phyloP scores from a whole-genome alignment of 108 stramenopile species.

The Pinguiococcus pyrenoidosus region DNA sequence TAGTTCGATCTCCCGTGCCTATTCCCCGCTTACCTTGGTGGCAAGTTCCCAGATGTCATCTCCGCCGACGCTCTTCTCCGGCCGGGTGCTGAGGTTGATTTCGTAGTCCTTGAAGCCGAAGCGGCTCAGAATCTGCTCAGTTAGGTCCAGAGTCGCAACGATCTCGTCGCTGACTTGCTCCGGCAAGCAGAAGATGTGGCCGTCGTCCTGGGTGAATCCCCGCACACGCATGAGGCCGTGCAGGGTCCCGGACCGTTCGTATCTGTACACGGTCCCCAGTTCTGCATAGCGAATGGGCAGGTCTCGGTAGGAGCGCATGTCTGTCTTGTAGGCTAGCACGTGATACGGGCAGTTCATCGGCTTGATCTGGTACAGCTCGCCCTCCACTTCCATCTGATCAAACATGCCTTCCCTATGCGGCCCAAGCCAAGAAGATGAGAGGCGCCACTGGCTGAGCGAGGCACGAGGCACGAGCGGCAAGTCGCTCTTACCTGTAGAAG shows the following conservation, averaged over 20 bases:
- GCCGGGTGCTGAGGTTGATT: slow-evolving; percentile 84
- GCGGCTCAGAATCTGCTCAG: slow-evolving; percentile 63
- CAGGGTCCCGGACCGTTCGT: slow-evolving; percentile 83
- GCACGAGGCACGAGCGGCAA: too few species aligned
- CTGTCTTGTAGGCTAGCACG: slow-evolving; percentile 86
- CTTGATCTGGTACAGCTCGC: slow-evolving; percentile 87
- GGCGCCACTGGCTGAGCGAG: too few species aligned
- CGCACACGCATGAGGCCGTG: slow-evolving; percentile 93
- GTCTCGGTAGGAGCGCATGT: slow-evolving; percentile 78
- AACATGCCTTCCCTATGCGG: slow-evolving; percentile 75
- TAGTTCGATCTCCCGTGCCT: too few species aligned
- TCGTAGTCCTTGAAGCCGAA: slow-evolving; percentile 92
- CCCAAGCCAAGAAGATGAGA: too few species aligned
- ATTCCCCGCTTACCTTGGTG: too few species aligned
- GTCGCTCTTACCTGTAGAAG: slow-evolving; percentile 51
- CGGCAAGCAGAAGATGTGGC: slow-evolving; percentile 92
- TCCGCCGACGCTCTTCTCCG: slow-evolving; percentile 81
- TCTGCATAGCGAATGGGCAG: slow-evolving; percentile 89
- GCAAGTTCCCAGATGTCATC: slow-evolving; percentile 86
- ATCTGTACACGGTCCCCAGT: slow-evolving; percentile 89
- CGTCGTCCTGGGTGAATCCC: slow-evolving; percentile 97
- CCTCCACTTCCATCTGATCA: slow-evolving; percentile 93
- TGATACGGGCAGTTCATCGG: slow-evolving; percentile 99
- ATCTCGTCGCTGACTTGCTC: slow-evolving; percentile 89
- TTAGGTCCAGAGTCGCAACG: slow-evolving; percentile 70